A percentile compares a stretch with the other conserved stretches of the same genome.
phyloP scores from a whole-genome alignment of 164 flowering plant genomes.

The Piper longum region DNA sequence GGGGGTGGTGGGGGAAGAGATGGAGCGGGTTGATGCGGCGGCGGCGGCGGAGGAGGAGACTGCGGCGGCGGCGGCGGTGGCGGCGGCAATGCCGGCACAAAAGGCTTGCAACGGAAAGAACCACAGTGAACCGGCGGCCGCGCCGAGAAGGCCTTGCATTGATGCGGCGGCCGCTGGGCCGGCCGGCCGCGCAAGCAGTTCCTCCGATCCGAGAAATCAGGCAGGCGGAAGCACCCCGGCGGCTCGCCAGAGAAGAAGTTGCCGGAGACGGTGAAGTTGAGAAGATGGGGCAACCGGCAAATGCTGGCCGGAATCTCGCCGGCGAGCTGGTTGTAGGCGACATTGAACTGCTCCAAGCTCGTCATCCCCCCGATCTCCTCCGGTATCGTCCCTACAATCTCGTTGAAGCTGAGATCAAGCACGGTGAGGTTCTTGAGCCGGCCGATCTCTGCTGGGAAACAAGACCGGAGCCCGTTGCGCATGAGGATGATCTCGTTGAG shows the following conservation, averaged over 20 bases:
- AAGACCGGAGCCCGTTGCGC: slow-evolving; percentile 22
- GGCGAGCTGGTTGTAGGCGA: slow-evolving; percentile 22
- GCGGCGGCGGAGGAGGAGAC: not conserved
- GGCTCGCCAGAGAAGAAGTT: slow-evolving; percentile 30
- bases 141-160: slow-evolving; percentile 14
- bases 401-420: slow-evolving; percentile 17
- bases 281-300: slow-evolving; percentile 22
- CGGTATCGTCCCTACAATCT: slow-evolving; percentile 23
- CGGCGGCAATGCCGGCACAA: slow-evolving; percentile 4
- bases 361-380: slow-evolving; percentile 12
- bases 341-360: slow-evolving; percentile 17
- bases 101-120: slow-evolving; percentile 18
- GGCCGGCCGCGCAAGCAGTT: slow-evolving; percentile 30
- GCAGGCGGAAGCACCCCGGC: slow-evolving; percentile 11
- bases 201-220: slow-evolving; percentile 12
- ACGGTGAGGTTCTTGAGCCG: slow-evolving; percentile 20
- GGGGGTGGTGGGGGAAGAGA: not conserved
- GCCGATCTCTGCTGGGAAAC: slow-evolving; percentile 31
- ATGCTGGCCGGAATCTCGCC: slow-evolving; percentile 23
- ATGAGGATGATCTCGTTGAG: slow-evolving; percentile 26
- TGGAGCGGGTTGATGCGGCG: not conserved
- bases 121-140: slow-evolving; percentile 29
- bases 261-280: slow-evolving; percentile 25
- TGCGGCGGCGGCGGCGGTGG: not conserved
- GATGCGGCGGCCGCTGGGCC: slow-evolving; percentile 17